Evolutionary conservation across 2,329 filamentous ascomycete genomes (phyloP).

Genomic region (Teratosphaeriaceae sp.): DNA sequence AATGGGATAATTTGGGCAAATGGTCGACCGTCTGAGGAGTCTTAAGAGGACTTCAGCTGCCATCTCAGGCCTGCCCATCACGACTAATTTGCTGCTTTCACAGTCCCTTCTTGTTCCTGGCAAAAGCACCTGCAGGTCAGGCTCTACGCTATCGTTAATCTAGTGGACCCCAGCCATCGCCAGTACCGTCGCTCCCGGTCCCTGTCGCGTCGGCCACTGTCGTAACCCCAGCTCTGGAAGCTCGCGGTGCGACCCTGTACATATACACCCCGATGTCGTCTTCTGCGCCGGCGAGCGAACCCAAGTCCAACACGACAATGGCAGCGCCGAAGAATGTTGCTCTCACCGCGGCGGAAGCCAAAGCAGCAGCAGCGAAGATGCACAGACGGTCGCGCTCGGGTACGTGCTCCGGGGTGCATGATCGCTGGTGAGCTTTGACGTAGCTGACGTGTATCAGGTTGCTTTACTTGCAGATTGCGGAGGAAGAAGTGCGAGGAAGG

Average conservation of each 20-base stretch:
- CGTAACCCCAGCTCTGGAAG: constrained; percentile 14
- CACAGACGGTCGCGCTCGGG: constrained; percentile 92
- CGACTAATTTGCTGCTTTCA: constrained; percentile 41
- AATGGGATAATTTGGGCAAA: constrained; percentile 31
- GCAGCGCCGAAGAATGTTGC: constrained; percentile 37
- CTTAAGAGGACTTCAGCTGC: constrained; percentile 41
- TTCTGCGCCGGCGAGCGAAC: constrained; percentile 34
- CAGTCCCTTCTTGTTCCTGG: constrained; percentile 24
- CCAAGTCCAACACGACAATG: constrained; percentile 40
- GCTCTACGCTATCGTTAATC: constrained; percentile 40
- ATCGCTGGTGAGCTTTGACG: constrained; percentile 16
- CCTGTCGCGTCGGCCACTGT: constrained; percentile 26
- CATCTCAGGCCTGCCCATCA: constrained; percentile 22
- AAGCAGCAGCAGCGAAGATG: constrained; percentile 68
- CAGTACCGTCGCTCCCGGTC: constrained; percentile 20
- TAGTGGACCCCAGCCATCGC: constrained; percentile 24
- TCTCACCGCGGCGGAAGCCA: constrained; percentile 44
- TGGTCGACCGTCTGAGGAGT: constrained; percentile 37
- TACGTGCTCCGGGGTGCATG: constrained; percentile 48
- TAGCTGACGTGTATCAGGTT: constrained; percentile 45
- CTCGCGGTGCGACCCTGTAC: constrained; percentile 27
- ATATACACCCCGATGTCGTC: constrained; percentile 42
- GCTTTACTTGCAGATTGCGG: constrained; percentile 61
- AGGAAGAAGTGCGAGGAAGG: constrained; percentile 65
- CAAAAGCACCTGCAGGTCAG: constrained; percentile 42